phyloP scores from a whole-genome alignment of 768 basidiomycete genomes.

The Mycena crocata region DNA sequence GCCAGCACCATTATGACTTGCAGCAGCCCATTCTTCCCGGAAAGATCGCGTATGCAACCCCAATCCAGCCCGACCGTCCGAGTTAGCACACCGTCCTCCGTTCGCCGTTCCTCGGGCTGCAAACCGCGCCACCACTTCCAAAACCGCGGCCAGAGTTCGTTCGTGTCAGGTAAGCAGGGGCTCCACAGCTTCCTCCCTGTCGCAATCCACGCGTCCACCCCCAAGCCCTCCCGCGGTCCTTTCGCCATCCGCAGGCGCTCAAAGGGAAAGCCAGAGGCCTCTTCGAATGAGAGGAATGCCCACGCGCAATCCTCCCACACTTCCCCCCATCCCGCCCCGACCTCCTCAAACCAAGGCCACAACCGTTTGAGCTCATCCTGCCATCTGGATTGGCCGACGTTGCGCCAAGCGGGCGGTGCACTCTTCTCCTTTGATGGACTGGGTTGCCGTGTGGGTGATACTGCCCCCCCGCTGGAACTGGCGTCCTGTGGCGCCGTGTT shows the following conservation, averaged over 20 bases:
- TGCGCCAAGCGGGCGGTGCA: not conserved
- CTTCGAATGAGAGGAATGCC: not conserved
- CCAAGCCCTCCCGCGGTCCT: not conserved
- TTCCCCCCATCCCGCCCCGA: not conserved
- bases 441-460: not conserved
- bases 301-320: not conserved
- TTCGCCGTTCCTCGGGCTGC: not conserved
- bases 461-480: not conserved
- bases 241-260: not conserved
- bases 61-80: not conserved
- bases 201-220: not conserved
- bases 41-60: not conserved
- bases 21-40: slow-evolving; percentile 1
- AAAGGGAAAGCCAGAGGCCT: not conserved
- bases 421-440: not conserved
- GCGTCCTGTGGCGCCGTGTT: too few relatives aligned
- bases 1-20: not conserved
- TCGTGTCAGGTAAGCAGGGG: not conserved
- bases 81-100: not conserved
- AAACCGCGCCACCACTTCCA: not conserved
- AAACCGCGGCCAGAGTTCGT: not conserved
- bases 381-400: not conserved
- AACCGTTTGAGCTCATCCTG: not conserved
- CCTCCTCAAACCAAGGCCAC: not conserved
- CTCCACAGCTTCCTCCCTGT: not conserved